phyloP scores from a whole-genome alignment of 495 filamentous ascomycete genomes.

The Podospora didyma region DNA sequence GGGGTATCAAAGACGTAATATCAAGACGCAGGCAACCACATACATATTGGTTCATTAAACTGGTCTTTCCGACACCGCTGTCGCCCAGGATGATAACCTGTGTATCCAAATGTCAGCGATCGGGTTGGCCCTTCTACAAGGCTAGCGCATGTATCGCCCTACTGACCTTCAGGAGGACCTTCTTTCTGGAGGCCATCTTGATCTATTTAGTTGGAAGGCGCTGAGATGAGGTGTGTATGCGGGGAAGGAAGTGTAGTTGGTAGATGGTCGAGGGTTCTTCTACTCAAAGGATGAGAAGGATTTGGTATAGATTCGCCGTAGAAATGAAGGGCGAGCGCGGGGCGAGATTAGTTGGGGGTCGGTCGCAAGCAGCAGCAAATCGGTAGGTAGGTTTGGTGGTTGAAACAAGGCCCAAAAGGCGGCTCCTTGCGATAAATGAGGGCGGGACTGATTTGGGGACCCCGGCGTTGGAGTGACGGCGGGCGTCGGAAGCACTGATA shows the following conservation, averaged over 20 bases:
- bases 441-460: conserved; percentile 9
- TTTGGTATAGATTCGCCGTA: too few relatives aligned
- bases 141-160: not conserved
- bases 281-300: too few relatives aligned
- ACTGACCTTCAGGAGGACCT: conserved; percentile 90
- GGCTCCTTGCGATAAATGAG: conserved; percentile 12
- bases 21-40: conserved; percentile 27
- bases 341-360: not conserved
- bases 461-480: conserved; percentile 23
- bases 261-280: too few relatives aligned
- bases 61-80: conserved; percentile 98
- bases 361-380: conserved; percentile 1
- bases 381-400: not conserved
- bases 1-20: not conserved
- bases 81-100: conserved; percentile 98
- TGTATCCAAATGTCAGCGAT: conserved; percentile 1
- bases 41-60: conserved; percentile 99
- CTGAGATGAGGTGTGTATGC: not conserved
- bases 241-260: conserved; percentile 6
- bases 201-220: not conserved
- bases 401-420: conserved; percentile 2
- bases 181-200: conserved; percentile 87
- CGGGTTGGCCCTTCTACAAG: not conserved
- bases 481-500: not conserved
- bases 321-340: not conserved